Base-by-base conservation (phyloP, 2,329 filamentous ascomycete genomes). In the Alternaria hordeiaustralica region DNA sequence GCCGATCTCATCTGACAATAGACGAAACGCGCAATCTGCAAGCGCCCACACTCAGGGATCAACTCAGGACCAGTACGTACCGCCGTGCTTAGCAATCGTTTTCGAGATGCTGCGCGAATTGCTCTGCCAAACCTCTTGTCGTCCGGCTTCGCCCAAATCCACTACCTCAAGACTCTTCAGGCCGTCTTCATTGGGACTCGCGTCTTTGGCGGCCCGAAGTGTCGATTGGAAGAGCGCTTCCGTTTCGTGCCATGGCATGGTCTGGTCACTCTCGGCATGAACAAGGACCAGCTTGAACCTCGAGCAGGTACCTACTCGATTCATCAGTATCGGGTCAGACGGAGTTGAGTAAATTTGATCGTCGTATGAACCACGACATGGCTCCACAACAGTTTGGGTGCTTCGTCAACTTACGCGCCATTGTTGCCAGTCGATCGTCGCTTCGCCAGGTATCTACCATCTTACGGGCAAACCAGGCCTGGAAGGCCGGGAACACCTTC, bases 391-490 rank as follows among this genome's bases (percentile, higher is more conserved):
- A 57, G 30, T 23, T 44, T 30, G 55, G 11, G 20, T 25, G 51
- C 10, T 10, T 26, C 26, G 28, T 50, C 28, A 41, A 74, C 71
- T 70, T 72, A 74, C 71, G 71, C 41, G 87, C 87, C 73, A 88
- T 80, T 55, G 84, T 87, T 61, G 83, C 84, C 20, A 97, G 82
- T 5, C 94, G 87, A 25, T 87, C 84, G 2, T 87, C 87, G 0
- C 92, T 93, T 54, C 87, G 84, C 95, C 95, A 98, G 64, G 87
- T 90, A 74, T 98, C 94, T 30, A 90, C 83, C 25, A 97, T 86
- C 61, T 87, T 87, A 9, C 83, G 79, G 45, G 89, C 84, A n/a
- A 96, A 84, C 76, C 87, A 86, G 4, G 83, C 82, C 58, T 92
- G 84, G 11, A 94, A 72, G 11, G 84, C 82, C 0, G 92, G 91